Base-by-base conservation (phyloP, 257 asterid genomes). In the Solanum medicagineum region DNA sequence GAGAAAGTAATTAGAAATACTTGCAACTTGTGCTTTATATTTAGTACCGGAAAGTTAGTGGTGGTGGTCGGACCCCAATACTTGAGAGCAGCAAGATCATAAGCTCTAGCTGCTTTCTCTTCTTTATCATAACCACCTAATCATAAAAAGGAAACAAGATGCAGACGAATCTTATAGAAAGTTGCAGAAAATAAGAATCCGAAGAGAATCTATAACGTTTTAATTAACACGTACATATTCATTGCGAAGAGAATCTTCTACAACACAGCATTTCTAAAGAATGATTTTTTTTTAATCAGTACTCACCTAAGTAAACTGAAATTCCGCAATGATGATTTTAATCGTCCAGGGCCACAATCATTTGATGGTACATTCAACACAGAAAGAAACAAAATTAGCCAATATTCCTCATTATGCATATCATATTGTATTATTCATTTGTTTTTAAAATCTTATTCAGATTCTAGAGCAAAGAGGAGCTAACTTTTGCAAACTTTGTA, bases 31-130 rank as follows among this genome's bases (percentile, higher is more conserved):
- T 77, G 32, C 11, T 19, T 7, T 12, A 81, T 24, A 81, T 40
- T 13, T 24, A 63, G 16, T n/a, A 94, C 98, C 91, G 93, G 94
- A 89, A 93, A 94, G 88, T 95, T 94, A 53, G 97, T 95, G 73
- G 97, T 92, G 86, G 99, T 94, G 86, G 97, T 90, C 86, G 93
- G 93, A 89, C 97, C 98, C 99, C 98, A 95, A 84, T 94, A 94
- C 88, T 93, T 94, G 84, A 94, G 91, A 85, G 99, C 99, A 15
- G 98, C 98, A 85, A 94, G 97, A 92, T 95, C 98, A 84, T 94
- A 95, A 81, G 99, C 97, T 86, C 97, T 90, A 84, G 97, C 98
- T 45, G 98, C 98, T 90, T 92, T 95, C 80, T 93, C 98, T 90
- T 95, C 99, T 88, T 92, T 95, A 86, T 95, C 98, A 89, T 95